A percentile compares a stretch with the other conserved stretches of the same genome.
phyloP scores from a whole-genome alignment of 2,329 filamentous ascomycete genomes.

The Simplicillium aogashimaense region DNA sequence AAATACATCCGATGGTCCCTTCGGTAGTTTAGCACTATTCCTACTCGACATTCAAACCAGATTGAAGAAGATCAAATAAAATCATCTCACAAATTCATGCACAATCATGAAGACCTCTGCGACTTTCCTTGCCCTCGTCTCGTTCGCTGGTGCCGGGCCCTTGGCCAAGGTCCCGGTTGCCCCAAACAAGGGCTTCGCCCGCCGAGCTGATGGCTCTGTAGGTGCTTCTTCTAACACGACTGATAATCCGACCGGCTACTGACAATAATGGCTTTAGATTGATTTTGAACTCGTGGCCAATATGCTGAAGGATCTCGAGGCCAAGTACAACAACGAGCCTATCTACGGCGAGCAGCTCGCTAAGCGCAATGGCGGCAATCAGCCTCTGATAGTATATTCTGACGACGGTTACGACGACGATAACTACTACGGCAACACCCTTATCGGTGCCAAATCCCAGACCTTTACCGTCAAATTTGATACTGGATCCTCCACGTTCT shows the following conservation, averaged over 20 bases:
- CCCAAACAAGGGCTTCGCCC: not conserved
- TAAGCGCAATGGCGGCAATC: not conserved
- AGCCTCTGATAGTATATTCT: not conserved
- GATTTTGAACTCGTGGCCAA: not conserved
- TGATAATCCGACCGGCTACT: not conserved
- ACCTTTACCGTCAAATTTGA: slow-evolving; percentile 1
- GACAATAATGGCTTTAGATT: not conserved
- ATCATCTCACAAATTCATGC: too few relatives aligned
- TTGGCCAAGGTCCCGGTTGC: not conserved
- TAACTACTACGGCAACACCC: not conserved
- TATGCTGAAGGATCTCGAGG: not conserved
- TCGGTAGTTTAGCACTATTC: too few relatives aligned
- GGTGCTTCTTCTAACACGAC: not conserved
- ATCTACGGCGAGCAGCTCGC: not conserved
- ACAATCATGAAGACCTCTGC: not conserved
- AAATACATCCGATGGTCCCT: too few relatives aligned
- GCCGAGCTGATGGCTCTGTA: not conserved
- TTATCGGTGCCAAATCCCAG: not conserved
- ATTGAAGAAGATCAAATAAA: too few relatives aligned
- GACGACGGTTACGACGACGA: not conserved
- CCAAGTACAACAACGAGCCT: not conserved
- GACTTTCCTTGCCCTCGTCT: not conserved
- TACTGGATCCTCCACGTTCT: not conserved
- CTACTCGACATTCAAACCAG: too few relatives aligned
- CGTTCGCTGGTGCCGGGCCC: not conserved